Evolutionary conservation across 805 yeast species (phyloP), one percentile per base, ranked within the genome.

Genomic region (Cyberlindnera xishuangbannaensis): DNA sequence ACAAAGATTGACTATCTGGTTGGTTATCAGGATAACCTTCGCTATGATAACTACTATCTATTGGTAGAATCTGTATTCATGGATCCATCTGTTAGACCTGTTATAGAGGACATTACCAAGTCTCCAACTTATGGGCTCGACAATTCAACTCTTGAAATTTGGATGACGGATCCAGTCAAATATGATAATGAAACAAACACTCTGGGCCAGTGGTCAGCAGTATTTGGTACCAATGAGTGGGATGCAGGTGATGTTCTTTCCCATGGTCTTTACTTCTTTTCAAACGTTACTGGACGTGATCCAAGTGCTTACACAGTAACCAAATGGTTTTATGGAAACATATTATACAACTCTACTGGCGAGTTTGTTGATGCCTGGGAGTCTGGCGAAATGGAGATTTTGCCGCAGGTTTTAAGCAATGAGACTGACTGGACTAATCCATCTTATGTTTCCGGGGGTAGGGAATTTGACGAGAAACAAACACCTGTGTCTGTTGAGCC

Each of bases 401-500:
- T 45, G 19, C 45, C 48, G 23, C 37, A 32, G 31, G 34, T 43
- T 7, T 33, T 45, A 5, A 18, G 30, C 19, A 28, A 34, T 19
- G 30, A 31, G 23, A 30, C 39, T 1, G 37, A 41, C 18, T 31
- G 39, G 33, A 38, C 43, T 4, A 36, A 23, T 36, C 39, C 39
- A 13, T 27, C 39, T 6, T 37, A 45, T 8, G 39, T 36, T 24
- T 34, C 47, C 24, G 51, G 45, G 16, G 37, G 39, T 4, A 43
- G 47, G 33, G 51, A 45, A 7, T 29, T 44, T 10, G 57, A 52
- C 31, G 47, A 51, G 3, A 50, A 45, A 25, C 26, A 39, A 8
- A 41, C 54, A 3, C 57, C 57, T 30, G 32, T 45, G 15, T 8
- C 31, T 1, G 25, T 52, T 27, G 56, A 52, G 28, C 55, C 56